Conservation (phyloP, 192 early-diverging fungal species). For the Thamnidium elegans region DNA sequence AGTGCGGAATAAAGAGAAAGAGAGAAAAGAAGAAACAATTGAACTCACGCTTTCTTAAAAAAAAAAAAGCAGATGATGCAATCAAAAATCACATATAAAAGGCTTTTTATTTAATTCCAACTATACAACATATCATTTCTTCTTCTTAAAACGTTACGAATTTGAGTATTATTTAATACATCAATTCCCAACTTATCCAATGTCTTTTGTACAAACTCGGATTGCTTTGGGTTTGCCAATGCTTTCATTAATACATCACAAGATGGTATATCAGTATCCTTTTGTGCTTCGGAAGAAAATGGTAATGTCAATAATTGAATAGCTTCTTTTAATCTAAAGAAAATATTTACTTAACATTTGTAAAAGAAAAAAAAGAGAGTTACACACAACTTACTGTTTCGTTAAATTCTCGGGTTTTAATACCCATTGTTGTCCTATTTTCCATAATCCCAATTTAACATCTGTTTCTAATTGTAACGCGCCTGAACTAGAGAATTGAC, state of each 20-base stretch:
- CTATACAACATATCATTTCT: constrained; percentile 31
- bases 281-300: not conserved
- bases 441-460: constrained; percentile 46
- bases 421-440: constrained; percentile 41
- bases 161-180: constrained; percentile 15
- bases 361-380: not conserved
- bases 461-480: constrained; percentile 46
- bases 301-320: constrained; percentile 24
- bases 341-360: not conserved
- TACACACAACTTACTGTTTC: constrained; percentile 31
- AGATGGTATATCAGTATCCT: not conserved
- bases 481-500: constrained; percentile 51
- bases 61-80: not conserved
- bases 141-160: constrained; percentile 29
- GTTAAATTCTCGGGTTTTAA: constrained; percentile 52
- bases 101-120: not conserved
- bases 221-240: not conserved
- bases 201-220: not conserved
- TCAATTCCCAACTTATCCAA: constrained; percentile 21
- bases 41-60: not conserved
- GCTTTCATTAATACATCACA: constrained; percentile 20
- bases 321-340: constrained; percentile 30
- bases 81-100: no score
- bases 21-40: not conserved
- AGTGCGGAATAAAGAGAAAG: not conserved